Conservation (phyloP, 2,329 filamentous ascomycete species). For the Botrytis paeoniae region DNA sequence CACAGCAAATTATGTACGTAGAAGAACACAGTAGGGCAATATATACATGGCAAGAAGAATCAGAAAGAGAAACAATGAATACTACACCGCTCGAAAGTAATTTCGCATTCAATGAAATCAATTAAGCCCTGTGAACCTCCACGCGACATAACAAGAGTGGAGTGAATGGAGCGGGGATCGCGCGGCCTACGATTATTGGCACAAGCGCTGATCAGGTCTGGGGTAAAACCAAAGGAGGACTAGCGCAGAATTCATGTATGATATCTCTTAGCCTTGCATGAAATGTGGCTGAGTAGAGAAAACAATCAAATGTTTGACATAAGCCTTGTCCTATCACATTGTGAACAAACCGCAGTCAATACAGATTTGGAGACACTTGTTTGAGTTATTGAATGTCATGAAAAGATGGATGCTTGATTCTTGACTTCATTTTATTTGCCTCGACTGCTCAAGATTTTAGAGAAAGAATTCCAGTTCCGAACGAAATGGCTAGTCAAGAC, state of each 20-base stretch:
- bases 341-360: no score
- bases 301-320: neutral
- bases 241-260: neutral
- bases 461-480: neutral
- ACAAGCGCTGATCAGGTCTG: conserved; percentile 4
- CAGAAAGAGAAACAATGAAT: neutral
- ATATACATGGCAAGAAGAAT: neutral
- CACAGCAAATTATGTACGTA: neutral
- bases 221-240: conserved; percentile 8
- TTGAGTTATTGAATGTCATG: neutral
- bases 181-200: neutral
- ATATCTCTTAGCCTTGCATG: conserved; percentile 5
- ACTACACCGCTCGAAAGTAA: neutral
- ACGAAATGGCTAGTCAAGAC: conserved; percentile 34
- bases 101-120: neutral
- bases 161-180: neutral
- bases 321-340: neutral
- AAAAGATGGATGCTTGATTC: neutral
- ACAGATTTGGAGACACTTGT: neutral
- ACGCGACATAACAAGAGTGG: neutral
- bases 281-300: conserved; percentile 2
- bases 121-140: no score
- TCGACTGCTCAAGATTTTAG: neutral
- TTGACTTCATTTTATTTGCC: neutral
- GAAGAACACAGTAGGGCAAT: neutral